phyloP scores from a whole-genome alignment of 2,329 filamentous ascomycete species.

The Trematosphaeria pertusa region DNA sequence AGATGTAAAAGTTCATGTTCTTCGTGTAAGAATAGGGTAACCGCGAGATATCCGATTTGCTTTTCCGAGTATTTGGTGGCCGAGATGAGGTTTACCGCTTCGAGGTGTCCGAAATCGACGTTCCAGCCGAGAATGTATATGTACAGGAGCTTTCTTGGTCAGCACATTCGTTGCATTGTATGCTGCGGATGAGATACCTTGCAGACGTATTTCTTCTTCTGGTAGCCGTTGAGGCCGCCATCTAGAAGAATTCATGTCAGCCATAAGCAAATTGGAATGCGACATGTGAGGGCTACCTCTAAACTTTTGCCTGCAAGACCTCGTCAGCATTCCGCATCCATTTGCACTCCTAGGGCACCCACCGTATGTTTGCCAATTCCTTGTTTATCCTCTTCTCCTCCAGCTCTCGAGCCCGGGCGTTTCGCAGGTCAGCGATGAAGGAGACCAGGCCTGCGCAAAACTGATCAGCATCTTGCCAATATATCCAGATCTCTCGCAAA shows the following conservation, averaged over 20 bases:
- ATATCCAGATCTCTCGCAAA: slow-evolving; percentile 3
- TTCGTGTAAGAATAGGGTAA: slow-evolving; percentile 96
- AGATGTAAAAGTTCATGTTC: slow-evolving; percentile 94
- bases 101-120: slow-evolving; percentile 97
- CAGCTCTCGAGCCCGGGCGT: slow-evolving; percentile 90
- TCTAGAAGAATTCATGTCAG: slow-evolving; percentile 57
- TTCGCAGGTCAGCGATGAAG: slow-evolving; percentile 96
- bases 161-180: slow-evolving; percentile 7
- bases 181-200: slow-evolving; percentile 63
- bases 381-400: slow-evolving; percentile 99
- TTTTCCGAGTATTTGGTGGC: slow-evolving; percentile 98
- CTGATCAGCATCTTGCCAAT: slow-evolving; percentile 19
- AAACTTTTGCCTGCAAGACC: slow-evolving; percentile 78
- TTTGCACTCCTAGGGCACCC: slow-evolving; percentile 38
- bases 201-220: slow-evolving; percentile 99
- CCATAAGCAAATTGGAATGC: slow-evolving; percentile 6
- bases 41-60: slow-evolving; percentile 97
- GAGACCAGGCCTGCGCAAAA: slow-evolving; percentile 76
- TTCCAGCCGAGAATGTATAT: slow-evolving; percentile 99
- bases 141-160: slow-evolving; percentile 73
- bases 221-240: slow-evolving; percentile 90
- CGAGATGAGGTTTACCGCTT: slow-evolving; percentile 97
- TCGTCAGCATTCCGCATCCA: slow-evolving; percentile 30
- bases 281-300: slow-evolving; percentile 63
- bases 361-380: slow-evolving; percentile 95